Evolutionary conservation across 2,329 filamentous ascomycete genomes (phyloP).

Genomic region (Lecanoromycetidae sp.): DNA sequence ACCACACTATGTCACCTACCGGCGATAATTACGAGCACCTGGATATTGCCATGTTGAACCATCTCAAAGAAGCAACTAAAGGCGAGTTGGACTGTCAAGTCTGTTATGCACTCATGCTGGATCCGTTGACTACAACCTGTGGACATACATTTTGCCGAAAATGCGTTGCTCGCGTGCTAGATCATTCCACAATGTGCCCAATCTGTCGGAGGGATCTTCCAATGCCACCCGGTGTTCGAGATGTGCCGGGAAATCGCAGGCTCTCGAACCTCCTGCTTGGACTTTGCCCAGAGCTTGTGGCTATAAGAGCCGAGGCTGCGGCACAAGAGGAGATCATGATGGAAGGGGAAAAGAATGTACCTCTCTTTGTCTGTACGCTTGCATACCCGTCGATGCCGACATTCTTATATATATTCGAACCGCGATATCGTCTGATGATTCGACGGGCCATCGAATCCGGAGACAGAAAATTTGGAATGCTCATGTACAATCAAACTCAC

Average conservation of each 20-base stretch:
- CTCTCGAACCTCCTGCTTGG: slow-evolving; percentile 51
- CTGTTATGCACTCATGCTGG: slow-evolving; percentile 69
- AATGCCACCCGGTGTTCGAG: slow-evolving; percentile 37
- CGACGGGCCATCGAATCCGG: slow-evolving; percentile 58
- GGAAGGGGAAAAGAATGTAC: slow-evolving; percentile 47
- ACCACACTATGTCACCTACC: slow-evolving; percentile 24
- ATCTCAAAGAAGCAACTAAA: slow-evolving; percentile 49
- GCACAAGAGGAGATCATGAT: slow-evolving; percentile 45
- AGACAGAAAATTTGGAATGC: slow-evolving; percentile 71
- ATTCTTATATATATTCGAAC: slow-evolving; percentile 84
- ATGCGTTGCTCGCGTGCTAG: slow-evolving; percentile 64
- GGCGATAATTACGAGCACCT: slow-evolving; percentile 24
- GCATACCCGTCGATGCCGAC: slow-evolving; percentile 74
- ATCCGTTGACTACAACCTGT: slow-evolving; percentile 73
- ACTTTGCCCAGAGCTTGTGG: slow-evolving; percentile 58
- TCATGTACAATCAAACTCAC: slow-evolving; percentile 52
- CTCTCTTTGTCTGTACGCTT: slow-evolving; percentile 71
- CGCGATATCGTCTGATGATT: slow-evolving; percentile 84
- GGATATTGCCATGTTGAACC: slow-evolving; percentile 42
- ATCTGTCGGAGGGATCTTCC: slow-evolving; percentile 59
- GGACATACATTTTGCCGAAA: slow-evolving; percentile 81
- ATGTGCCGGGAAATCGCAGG: slow-evolving; percentile 48
- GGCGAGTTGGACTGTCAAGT: slow-evolving; percentile 77
- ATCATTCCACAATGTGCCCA: slow-evolving; percentile 68
- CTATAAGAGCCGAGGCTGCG: slow-evolving; percentile 42